Conservation (phyloP, 2,329 filamentous ascomycete species). For the Arachnomyces sp. region DNA sequence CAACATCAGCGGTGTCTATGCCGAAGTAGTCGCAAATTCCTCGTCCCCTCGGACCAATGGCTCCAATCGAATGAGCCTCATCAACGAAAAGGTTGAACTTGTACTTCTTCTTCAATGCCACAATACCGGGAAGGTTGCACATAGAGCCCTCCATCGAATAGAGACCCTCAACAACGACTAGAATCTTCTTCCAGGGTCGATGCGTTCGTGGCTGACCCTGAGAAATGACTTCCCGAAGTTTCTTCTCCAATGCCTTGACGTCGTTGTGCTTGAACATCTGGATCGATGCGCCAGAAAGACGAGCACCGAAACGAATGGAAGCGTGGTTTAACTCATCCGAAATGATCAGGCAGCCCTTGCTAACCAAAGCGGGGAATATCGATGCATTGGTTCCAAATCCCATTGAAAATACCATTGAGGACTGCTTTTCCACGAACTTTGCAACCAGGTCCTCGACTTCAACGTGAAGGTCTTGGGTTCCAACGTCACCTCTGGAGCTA, state of each 20-base stretch:
- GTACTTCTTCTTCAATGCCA: constrained; percentile 87
- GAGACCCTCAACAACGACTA: constrained; percentile 90
- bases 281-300: constrained; percentile 90
- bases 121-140: constrained; percentile 87
- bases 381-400: constrained; percentile 94
- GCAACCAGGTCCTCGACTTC: constrained; percentile 90
- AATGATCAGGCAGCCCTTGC: constrained; percentile 88
- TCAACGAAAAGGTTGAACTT: constrained; percentile 95
- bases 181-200: constrained; percentile 97
- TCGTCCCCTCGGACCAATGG: constrained; percentile 76
- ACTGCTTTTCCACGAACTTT: constrained; percentile 85
- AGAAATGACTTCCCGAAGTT: constrained; percentile 84
- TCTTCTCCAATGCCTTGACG: constrained; percentile 76
- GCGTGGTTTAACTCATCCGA: constrained; percentile 98
- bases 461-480: constrained; percentile 76
- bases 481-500: constrained; percentile 74
- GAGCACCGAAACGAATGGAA: constrained; percentile 90
- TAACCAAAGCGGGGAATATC: constrained; percentile 83
- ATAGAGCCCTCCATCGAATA: constrained; percentile 99
- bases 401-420: constrained; percentile 98
- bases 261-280: constrained; percentile 97
- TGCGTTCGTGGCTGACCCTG: constrained; percentile 98
- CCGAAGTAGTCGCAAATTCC: constrained; percentile 98
- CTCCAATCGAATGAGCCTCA: constrained; percentile 92
- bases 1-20: constrained; percentile 77